Base-by-base conservation (phyloP, 768 basidiomycete species). In the Termitomyces eurrhizus region DNA sequence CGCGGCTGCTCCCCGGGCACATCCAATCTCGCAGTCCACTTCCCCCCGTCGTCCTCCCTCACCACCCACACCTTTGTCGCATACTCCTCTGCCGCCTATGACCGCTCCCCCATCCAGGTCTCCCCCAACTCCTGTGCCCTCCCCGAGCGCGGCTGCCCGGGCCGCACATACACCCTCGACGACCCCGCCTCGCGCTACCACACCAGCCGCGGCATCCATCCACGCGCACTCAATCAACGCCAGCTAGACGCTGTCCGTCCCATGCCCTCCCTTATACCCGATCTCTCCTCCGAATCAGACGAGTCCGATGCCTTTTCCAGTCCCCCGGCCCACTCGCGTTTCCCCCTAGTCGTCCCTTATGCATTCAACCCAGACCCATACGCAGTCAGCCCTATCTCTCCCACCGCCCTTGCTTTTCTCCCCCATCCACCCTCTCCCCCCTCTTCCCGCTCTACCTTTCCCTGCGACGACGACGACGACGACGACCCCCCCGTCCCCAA, bases 81-180 rank as follows among this genome's bases (percentile, higher is more conserved):
- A 57, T 77, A 89, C 73, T 21, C 21, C 21, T 21, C 21, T 21
- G 21, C 21, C 21, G 21, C 21, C 21, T 93, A 93, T 74, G 91
- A 93, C 77, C 88, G 92, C 60, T 83, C 88, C 4, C 90, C 91
- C 61, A 89, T 93, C 69, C 76, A 85, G 68, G 88, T 91, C 64
- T 68, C 82, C 26, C 87, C 87, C 36, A 90, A 92, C 68, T 72
- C 78, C 39, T 92, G 90, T 68, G 85, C 86, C 11, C 80, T 94
- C 26, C 92, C 92, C 39, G 90, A 84, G 66, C 85, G 92, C 61
- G 89, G 89, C 35, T 89, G 87, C 69, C 87, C 87, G 53, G 88
- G 88, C 32, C 80, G 86, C 63, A 89, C 87, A 5, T 90, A 89
- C 68, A 72, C 73, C 62, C 77, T 83, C 55, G 81, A 78, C 56